Percentiles rank a stretch among this genome's conserved stretches.
These are phyloP conservation scores for Spizellomyces punctatus DNA, from an alignment of 192 early-diverging fungal species.

Conservation along the genomic window DNA sequence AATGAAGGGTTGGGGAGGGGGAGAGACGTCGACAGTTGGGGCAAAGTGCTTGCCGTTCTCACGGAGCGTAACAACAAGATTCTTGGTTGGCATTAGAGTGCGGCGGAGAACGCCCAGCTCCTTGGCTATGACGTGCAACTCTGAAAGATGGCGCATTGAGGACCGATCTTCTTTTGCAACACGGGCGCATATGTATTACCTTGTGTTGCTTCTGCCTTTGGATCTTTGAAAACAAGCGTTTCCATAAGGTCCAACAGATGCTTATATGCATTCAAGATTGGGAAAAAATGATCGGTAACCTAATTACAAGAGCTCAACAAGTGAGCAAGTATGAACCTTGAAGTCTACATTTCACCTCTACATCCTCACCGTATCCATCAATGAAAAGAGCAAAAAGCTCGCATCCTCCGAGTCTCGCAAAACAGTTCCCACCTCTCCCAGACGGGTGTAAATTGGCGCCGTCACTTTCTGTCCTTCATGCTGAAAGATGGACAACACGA, in stretches of 20 bases:
- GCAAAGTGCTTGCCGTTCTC: constrained; percentile 19
- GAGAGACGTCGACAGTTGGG: not conserved
- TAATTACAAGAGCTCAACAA: not conserved
- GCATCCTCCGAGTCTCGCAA: constrained; percentile 34
- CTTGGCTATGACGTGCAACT: constrained; percentile 40
- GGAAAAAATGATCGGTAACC: constrained; percentile 40
- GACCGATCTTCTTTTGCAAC: not conserved
- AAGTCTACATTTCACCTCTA: too few relatives aligned
- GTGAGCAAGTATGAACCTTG: not conserved
- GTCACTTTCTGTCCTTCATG: constrained; percentile 17
- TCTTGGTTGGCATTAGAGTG: constrained; percentile 22
- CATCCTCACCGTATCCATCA: constrained; percentile 36
- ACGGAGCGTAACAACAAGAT: constrained; percentile 23
- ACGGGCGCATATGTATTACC: not conserved
- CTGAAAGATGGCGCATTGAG: constrained; percentile 1
- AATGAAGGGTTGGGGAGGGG: constrained; percentile 4
- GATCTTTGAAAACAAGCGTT: constrained; percentile 21
- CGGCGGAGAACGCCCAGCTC: constrained; percentile 32
- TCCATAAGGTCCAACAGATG: constrained; percentile 25
- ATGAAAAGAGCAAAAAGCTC: constrained; percentile 34
- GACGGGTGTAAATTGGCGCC: constrained; percentile 20
- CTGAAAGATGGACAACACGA: constrained; percentile 40
- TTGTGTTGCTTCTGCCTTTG: constrained; percentile 31
- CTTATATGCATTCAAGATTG: constrained; percentile 31
- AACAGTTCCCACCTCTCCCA: constrained; percentile 21